A percentile compares a stretch with the other conserved stretches of the same genome.
Evolutionary conservation across 352 stramenopile species (phyloP).

Genomic region (Phytophthora idaei): DNA sequence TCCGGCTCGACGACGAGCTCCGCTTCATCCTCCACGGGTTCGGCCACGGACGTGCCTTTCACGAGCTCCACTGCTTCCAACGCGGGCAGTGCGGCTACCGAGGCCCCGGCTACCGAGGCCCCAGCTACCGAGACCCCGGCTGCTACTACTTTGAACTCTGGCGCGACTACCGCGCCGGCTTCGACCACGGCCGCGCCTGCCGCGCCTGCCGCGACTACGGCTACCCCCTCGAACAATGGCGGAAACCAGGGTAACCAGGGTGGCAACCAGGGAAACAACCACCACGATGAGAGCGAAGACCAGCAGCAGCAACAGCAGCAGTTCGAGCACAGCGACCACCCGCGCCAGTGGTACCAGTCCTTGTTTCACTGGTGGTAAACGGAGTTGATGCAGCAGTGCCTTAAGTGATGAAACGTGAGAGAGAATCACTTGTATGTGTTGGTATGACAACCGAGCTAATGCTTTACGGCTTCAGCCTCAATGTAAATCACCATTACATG

Average conservation of each 20-base stretch:
- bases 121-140: neutral
- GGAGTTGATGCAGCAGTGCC: neutral
- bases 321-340: constrained; percentile 8
- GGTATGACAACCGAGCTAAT: constrained; percentile 13
- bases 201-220: constrained; percentile 9
- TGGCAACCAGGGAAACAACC: constrained; percentile 3
- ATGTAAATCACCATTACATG: constrained; percentile 24
- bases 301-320: constrained; percentile 12
- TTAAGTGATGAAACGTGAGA: constrained; percentile 10
- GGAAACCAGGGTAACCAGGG: constrained; percentile 6
- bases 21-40: neutral
- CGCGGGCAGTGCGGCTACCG: neutral
- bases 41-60: neutral
- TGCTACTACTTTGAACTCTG: neutral
- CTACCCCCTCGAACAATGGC: constrained; percentile 6
- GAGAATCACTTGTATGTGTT: constrained; percentile 18
- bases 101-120: neutral
- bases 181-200: constrained; percentile 1
- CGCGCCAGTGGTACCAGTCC: constrained; percentile 14
- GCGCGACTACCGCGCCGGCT: neutral
- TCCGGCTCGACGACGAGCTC: neutral
- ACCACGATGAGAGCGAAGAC: neutral
- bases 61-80: constrained; percentile 6
- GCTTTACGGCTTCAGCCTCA: constrained; percentile 8
- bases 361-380: constrained; percentile 28